Base-by-base conservation (phyloP, 768 basidiomycete species). In the Mycena filopes region DNA sequence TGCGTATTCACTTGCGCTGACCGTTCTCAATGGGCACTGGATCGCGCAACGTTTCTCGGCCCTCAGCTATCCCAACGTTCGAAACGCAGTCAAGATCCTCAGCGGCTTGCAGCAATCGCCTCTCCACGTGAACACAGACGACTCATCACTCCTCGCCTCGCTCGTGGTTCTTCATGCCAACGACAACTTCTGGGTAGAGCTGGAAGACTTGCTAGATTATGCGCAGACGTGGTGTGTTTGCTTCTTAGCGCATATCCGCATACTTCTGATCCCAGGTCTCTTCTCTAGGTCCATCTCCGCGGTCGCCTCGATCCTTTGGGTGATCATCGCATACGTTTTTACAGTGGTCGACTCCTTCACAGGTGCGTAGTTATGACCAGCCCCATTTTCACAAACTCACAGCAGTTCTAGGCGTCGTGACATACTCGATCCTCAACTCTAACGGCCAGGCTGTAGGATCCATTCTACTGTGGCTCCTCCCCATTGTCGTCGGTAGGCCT, bases 371-470 rank as follows among this genome's bases (percentile, higher is more conserved):
- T 8, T 16, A 41, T 31, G 12, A 8, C 50, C 8, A 6, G 25
- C 4, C 9, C 8, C 28, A 21, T 29, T 1, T 29, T 4, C 29
- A 3, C 18, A 11, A 20, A 41, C 51, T 51, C 7, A 51, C 18
- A 21, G 20, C 23, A 4, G 12, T 38, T 48, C 28, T 26, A 15
- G 60, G 67, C 5, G 59, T 73, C 38, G 67, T 72, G 21, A 72
- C 66, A 7, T 57, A 23, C 31, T 63, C 55, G 16, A 47, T 68
- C 9, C 57, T 81, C 5, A 70, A 78, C 38, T 69, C 77, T 11
- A 80, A 74, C 23, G 84, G 82, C 0, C 74, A 82, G 51, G 80
- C 73, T 11, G 79, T 80, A 4, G 81, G 82, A 1, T 79, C 80
- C 11, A 54, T 66, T 46, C 61, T 66, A 26, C 38, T 66, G 16